These are phyloP conservation scores for Dictyophora rubrovolvata DNA, from an alignment of 768 basidiomycete genomes.

Conservation along the genomic window DNA sequence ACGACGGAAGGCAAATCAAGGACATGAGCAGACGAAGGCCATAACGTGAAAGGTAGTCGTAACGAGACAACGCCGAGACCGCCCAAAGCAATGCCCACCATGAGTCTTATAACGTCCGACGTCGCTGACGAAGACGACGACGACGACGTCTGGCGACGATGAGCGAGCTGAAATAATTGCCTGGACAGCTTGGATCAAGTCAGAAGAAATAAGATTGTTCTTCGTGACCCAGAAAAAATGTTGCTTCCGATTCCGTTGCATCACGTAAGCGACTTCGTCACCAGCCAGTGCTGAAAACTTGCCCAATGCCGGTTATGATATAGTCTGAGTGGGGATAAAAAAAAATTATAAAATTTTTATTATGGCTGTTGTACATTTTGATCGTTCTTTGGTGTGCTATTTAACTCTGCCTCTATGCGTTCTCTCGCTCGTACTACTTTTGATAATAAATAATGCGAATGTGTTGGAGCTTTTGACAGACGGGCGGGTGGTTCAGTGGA, in stretches of 20 bases:
- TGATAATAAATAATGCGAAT: conserved; percentile 92
- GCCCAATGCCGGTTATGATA: too few species aligned
- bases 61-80: conserved; percentile 51
- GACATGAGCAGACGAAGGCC: conserved; percentile 38
- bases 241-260: neutral
- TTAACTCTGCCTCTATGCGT: conserved; percentile 83
- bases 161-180: conserved; percentile 8
- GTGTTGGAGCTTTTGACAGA: conserved; percentile 33
- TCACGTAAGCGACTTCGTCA: neutral
- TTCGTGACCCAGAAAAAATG: neutral
- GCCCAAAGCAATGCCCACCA: conserved; percentile 59
- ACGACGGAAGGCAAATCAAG: conserved; percentile 63
- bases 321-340: too few species aligned
- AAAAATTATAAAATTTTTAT: neutral
- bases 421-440: conserved; percentile 94
- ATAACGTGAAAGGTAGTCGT: conserved; percentile 40
- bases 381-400: conserved; percentile 17
- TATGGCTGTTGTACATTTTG: neutral
- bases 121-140: conserved; percentile 6
- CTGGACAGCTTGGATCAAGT: conserved; percentile 7
- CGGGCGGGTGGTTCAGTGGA: conserved; percentile 40
- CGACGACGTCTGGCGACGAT: neutral
- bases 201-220: neutral
- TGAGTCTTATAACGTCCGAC: conserved; percentile 7
- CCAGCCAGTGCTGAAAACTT: too few species aligned